Evolutionary conservation across 192 early-diverging fungal species (phyloP), one percentile per base, ranked within the genome.

Genomic region (Umbelopsis sp.): DNA sequence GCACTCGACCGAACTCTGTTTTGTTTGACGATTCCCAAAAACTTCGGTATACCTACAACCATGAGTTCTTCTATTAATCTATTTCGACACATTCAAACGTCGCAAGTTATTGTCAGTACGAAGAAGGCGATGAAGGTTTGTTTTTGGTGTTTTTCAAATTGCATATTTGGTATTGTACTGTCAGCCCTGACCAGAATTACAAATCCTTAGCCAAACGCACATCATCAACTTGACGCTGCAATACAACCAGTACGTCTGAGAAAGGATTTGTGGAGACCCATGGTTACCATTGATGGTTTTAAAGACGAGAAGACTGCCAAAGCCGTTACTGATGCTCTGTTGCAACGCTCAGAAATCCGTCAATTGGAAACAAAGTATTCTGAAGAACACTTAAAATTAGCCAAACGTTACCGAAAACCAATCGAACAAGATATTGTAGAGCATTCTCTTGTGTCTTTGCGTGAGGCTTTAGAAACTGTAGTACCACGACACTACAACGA

Each of bases 11-110:
- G 10, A 1, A 41, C 0, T 41, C 37, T 41, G 37, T 41, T 41
- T 41, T 41, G 37, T 41, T 41, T 41, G 37, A 41, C 37, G 37
- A 41, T 9, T 41, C 37, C 37, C 5, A 41, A 41, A 41, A 41
- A 6, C 10, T 41, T 41, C 7, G 37, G 37, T 41, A 41, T 41
- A 41, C 10, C 37, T 41, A 41, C 10, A 41, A 30, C 70, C 33
- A 71, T 81, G 70, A 23, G 47, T 9, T 23, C 16, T 45, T 37
- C 47, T n/a, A 74, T 85, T 18, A 81, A 86, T 49, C 76, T 86
- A 69, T 86, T 80, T 68, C 80, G 84, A 46, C 81, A 86, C 49
- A 77, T 86, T 58, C 84, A 86, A 51, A 83, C 84, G 27, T 73
- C 80, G 1, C 84, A 86, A 67, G 80, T 86, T 25, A 74, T 86